phyloP scores from a whole-genome alignment of 495 filamentous ascomycete genomes.

The Tuber magnatum region DNA sequence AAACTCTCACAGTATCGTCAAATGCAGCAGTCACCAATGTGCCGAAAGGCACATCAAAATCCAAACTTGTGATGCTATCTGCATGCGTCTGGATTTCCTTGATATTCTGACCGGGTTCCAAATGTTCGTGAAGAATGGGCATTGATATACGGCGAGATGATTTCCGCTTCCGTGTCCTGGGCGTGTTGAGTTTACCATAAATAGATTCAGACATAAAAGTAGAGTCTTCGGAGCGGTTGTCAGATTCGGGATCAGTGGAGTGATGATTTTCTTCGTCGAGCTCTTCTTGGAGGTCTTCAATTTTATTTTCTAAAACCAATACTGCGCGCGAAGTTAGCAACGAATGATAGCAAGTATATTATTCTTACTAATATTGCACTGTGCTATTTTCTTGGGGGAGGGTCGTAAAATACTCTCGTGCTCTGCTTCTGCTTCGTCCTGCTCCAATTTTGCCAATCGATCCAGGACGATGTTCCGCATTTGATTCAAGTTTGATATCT shows the following conservation, averaged over 20 bases:
- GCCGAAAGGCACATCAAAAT: slow-evolving; percentile 94
- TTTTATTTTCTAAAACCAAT: slow-evolving; percentile 69
- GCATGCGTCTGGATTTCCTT: slow-evolving; percentile 80
- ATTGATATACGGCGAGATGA: slow-evolving; percentile 68
- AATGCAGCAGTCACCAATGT: slow-evolving; percentile 90
- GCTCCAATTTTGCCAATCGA: slow-evolving; percentile 78
- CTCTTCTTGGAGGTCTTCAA: slow-evolving; percentile 73
- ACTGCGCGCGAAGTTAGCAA: slow-evolving; percentile 49
- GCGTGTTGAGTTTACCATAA: slow-evolving; percentile 79
- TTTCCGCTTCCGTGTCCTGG: slow-evolving; percentile 58
- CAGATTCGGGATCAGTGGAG: slow-evolving; percentile 50
- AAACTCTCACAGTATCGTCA: slow-evolving; percentile 94
- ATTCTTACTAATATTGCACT: slow-evolving; percentile 6
- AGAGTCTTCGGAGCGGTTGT: slow-evolving; percentile 43
- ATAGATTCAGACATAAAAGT: slow-evolving; percentile 97
- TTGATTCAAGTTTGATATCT: slow-evolving; percentile 83
- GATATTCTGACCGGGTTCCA: slow-evolving; percentile 82
- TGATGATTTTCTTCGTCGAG: slow-evolving; percentile 47
- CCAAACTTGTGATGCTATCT: slow-evolving; percentile 80
- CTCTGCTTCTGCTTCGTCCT: slow-evolving; percentile 84
- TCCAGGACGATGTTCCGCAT: slow-evolving; percentile 94
- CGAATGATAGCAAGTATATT: slow-evolving; percentile 9
- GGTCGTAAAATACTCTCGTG: slow-evolving; percentile 57
- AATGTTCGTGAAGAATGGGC: slow-evolving; percentile 92
- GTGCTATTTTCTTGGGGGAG: slow-evolving; percentile 6